Evolutionary conservation across 2,329 filamentous ascomycete genomes (phyloP).

Genomic region (Thielaviopsis musarum): DNA sequence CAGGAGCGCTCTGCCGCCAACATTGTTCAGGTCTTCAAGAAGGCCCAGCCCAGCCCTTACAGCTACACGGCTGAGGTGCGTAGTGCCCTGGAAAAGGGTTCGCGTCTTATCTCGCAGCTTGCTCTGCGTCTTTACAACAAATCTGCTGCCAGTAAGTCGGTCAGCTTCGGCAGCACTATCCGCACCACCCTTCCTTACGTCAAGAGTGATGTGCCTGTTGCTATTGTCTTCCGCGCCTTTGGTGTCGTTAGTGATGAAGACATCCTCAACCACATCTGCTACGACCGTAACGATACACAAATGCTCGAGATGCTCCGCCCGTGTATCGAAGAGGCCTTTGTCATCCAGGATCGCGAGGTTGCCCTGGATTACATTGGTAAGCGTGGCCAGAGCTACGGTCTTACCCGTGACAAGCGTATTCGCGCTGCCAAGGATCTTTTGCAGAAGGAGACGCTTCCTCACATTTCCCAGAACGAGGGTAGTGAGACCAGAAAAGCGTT

Average conservation of each 20-base stretch:
- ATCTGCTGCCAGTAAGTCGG: constrained; percentile 54
- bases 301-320: constrained; percentile 97
- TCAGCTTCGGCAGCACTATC: constrained; percentile 72
- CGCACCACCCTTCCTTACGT: constrained; percentile 86
- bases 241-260: constrained; percentile 96
- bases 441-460: constrained; percentile 90
- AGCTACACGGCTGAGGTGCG: constrained; percentile 91
- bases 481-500: constrained; percentile 94
- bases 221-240: constrained; percentile 85
- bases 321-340: constrained; percentile 91
- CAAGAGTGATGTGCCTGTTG: constrained; percentile 83
- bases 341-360: constrained; percentile 87
- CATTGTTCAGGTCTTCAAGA: constrained; percentile 98
- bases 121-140: constrained; percentile 82
- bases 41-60: constrained; percentile 79
- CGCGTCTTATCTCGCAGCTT: constrained; percentile 81
- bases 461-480: constrained; percentile 89
- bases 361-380: constrained; percentile 93
- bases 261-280: constrained; percentile 94
- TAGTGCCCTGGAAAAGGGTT: constrained; percentile 92
- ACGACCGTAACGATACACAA: constrained; percentile 83
- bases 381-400: constrained; percentile 55
- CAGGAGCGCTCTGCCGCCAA: constrained; percentile 96
- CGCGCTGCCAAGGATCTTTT: constrained; percentile 86
- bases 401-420: constrained; percentile 73